These are phyloP conservation scores for Phoenix dactylifera DNA, from an alignment of 176 grass and related monocot genomes.

Conservation along the genomic window DNA sequence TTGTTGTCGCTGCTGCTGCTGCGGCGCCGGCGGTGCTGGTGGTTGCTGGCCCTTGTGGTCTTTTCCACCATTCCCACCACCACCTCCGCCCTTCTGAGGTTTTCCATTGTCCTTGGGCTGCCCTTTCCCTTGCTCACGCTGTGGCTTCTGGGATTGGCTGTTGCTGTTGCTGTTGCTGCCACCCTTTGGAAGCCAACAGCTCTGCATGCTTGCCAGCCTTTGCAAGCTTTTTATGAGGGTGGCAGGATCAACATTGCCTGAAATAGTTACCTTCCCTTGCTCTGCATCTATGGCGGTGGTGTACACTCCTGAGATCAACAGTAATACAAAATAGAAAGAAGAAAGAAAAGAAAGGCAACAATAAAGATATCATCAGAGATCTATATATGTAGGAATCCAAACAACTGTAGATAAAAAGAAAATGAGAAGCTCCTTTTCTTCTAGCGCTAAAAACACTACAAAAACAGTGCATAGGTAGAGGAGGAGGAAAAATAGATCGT, in stretches of 20 bases:
- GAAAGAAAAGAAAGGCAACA: background rate
- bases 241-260: slow-evolving; percentile 61
- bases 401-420: background rate
- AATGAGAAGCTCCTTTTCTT: background rate
- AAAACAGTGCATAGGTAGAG: background rate
- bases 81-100: slow-evolving; percentile 24
- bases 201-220: slow-evolving; percentile 78
- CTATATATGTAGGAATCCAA: background rate
- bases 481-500: background rate
- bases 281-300: slow-evolving; percentile 49
- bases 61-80: background rate
- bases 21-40: too few species aligned
- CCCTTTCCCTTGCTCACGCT: slow-evolving; percentile 27
- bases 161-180: slow-evolving; percentile 2
- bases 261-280: slow-evolving; percentile 72
- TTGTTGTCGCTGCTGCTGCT: too few species aligned
- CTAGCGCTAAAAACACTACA: too few species aligned
- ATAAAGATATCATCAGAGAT: slow-evolving; percentile 9
- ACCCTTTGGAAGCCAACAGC: slow-evolving; percentile 58
- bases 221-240: slow-evolving; percentile 87
- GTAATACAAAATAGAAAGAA: background rate
- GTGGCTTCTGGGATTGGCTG: slow-evolving; percentile 51
- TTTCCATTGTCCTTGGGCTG: too few species aligned
- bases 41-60: too few species aligned
- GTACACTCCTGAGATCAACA: slow-evolving; percentile 59